These are phyloP conservation scores for Coniochaeta hoffmannii DNA, from an alignment of 2,329 filamentous ascomycete species.

Conservation along the genomic window DNA sequence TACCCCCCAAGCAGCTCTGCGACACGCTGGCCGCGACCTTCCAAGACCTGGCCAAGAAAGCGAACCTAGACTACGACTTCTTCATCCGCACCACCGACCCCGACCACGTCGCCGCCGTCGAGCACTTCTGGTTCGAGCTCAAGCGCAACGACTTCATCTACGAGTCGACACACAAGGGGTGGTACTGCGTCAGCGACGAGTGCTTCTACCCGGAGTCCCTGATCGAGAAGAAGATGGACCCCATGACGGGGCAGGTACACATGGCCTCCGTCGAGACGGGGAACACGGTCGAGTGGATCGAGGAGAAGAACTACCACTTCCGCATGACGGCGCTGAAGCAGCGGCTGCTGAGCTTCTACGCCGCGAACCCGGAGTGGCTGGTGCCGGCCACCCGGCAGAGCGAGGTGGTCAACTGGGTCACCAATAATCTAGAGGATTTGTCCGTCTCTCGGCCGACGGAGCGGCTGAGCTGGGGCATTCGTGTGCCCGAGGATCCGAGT, in stretches of 20 bases:
- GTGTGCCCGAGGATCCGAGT: conserved; percentile 71
- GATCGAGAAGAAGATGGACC: conserved; percentile 68
- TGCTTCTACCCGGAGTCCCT: conserved; percentile 81
- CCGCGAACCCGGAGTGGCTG: conserved; percentile 70
- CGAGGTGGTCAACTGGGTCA: conserved; percentile 72
- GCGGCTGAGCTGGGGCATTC: conserved; percentile 80
- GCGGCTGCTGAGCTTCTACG: conserved; percentile 72
- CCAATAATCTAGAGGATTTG: conserved; percentile 72
- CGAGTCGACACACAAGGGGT: conserved; percentile 78
- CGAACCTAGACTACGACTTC: conserved; percentile 68
- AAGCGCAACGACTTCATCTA: conserved; percentile 73
- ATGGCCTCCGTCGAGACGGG: conserved; percentile 83
- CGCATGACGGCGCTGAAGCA: conserved; percentile 76
- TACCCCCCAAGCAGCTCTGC: conserved; percentile 77
- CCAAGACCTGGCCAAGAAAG: conserved; percentile 60
- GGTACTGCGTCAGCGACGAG: conserved; percentile 96
- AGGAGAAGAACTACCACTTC: conserved; percentile 93
- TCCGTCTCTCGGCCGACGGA: conserved; percentile 78
- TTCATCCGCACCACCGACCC: conserved; percentile 90
- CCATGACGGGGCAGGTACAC: conserved; percentile 72
- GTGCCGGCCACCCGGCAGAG: conserved; percentile 64
- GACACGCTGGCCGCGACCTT: conserved; percentile 78
- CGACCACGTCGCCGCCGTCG: conserved; percentile 75
- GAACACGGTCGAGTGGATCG: conserved; percentile 89
- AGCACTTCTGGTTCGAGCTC: conserved; percentile 82